Base-by-base conservation (phyloP, 2,329 filamentous ascomycete species). In the Epicoccum nigrum region DNA sequence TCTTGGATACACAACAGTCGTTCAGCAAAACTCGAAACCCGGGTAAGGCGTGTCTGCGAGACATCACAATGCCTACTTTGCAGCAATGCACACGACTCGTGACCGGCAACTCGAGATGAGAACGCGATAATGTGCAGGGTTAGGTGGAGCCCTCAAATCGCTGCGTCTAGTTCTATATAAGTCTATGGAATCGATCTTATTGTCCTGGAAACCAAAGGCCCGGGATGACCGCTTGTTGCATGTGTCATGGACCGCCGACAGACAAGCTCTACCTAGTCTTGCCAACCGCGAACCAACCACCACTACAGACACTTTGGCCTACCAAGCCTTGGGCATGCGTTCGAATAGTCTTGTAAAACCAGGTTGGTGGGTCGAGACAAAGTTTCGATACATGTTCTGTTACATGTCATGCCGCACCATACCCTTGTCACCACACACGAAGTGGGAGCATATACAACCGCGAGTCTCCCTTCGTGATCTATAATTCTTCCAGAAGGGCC, bases 371-470 rank as follows among this genome's bases (percentile, higher is more conserved):
- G 49, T 37, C 21, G 21, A 37, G 20, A 39, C 38, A 47, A 34
- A 43, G 45, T 54, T 54, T 54, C 41, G 45, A 49, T 28, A 49
- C 41, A 47, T 16, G 25, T 32, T 13, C 31, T 49, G 45, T 45
- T 42, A 45, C 51, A 54, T 27, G 37, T 21, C 37, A 27, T 44
- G 51, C 37, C 45, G 45, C 51, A 54, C 51, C 45, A 54, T 49
- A 33, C 31, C 31, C 32, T 21, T 28, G 35, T 42, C 41, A 45
- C 25, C 9, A 27, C 19, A 20, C 31, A 9, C 35, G 7, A 28
- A 13, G 20, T 49, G 31, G 30, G 44, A 40, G 40, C 35, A 13
- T 31, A 15, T 31, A 23, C 37, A 37, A 30, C 31, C 51, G 51
- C 27, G 21, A 42, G 35, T 35, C 37, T 31, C 15, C 21, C 28